Conservation (phyloP, 306 rosid genomes). For the Cicer yamashitae region DNA sequence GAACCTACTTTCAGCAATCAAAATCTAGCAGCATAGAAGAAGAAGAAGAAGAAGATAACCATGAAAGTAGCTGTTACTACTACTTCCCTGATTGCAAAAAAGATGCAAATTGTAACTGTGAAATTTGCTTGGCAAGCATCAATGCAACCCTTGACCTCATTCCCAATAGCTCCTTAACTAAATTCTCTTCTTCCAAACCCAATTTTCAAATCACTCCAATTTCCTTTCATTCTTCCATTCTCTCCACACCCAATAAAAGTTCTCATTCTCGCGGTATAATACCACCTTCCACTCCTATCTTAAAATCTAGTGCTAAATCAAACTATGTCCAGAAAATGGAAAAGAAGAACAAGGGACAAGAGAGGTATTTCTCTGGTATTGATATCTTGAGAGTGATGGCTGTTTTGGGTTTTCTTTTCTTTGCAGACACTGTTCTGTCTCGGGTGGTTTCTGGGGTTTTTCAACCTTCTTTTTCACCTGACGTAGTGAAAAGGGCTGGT, state of each 20-base stretch:
- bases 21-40: constrained; percentile 58
- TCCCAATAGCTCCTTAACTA: constrained; percentile 72
- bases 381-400: constrained; percentile 27
- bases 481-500: constrained; percentile 53
- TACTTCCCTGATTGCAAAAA: constrained; percentile 87
- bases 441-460: constrained; percentile 49
- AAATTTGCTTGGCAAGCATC: constrained; percentile 81
- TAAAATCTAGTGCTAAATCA: constrained; percentile 50
- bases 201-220: constrained; percentile 56
- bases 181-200: constrained; percentile 62
- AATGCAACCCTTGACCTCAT: constrained; percentile 88
- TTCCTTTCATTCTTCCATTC: constrained; percentile 59
- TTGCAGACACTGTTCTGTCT: constrained; percentile 48
- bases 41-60: constrained; percentile 54
- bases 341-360: constrained; percentile 13
- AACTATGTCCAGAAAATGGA: constrained; percentile 15
- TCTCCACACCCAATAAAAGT: constrained; percentile 60
- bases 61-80: constrained; percentile 75
- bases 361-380: constrained; percentile 39
- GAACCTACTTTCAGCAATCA: constrained; percentile 32
- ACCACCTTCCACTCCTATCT: constrained; percentile 36
- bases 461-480: constrained; percentile 54
- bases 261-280: neutral
- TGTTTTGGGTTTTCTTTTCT: constrained; percentile 54
- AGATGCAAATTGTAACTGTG: constrained; percentile 78